phyloP scores from a whole-genome alignment of 2,329 filamentous ascomycete genomes.

The Ramichloridium luteum region DNA sequence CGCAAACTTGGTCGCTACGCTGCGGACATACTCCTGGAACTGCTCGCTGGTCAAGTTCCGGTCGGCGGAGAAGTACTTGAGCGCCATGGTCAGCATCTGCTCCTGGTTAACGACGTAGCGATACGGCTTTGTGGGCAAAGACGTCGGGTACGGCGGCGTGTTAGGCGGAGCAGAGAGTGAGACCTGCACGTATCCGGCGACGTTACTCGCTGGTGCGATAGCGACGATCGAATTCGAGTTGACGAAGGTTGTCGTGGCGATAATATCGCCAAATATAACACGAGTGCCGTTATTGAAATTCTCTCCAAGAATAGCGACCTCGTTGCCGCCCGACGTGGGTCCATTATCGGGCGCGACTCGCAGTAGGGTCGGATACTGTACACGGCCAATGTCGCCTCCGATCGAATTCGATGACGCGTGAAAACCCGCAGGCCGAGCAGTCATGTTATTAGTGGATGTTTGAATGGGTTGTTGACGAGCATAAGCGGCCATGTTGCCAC shows the following conservation, averaged over 20 bases:
- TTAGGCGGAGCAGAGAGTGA: slow-evolving; percentile 38
- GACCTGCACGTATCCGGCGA: slow-evolving; percentile 56
- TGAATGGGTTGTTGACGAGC: slow-evolving; percentile 19
- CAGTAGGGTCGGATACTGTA: no score
- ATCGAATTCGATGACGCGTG: no score
- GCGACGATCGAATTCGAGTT: slow-evolving; percentile 66
- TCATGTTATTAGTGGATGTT: slow-evolving; percentile 18
- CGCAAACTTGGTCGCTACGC: slow-evolving; percentile 17
- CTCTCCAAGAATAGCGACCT: slow-evolving; percentile 73
- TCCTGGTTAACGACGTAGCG: no score
- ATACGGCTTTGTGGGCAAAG: no score
- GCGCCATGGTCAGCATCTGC: slow-evolving; percentile 45
- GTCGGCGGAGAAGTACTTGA: slow-evolving; percentile 25
- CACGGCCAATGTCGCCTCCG: no score
- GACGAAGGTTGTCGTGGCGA: slow-evolving; percentile 64
- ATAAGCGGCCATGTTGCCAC: slow-evolving; percentile 25
- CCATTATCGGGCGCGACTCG: slow-evolving; percentile 66
- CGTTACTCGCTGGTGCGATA: slow-evolving; percentile 58
- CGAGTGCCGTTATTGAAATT: slow-evolving; percentile 69
- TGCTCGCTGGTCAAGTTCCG: slow-evolving; percentile 21
- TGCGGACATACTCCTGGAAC: slow-evolving; percentile 21
- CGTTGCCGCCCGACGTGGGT: slow-evolving; percentile 69
- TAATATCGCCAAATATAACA: slow-evolving; percentile 68
- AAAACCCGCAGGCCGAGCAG: no score
- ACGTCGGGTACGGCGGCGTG: slow-evolving; percentile 26